Percentiles rank a stretch among this genome's conserved stretches.
These are phyloP conservation scores for Fusarium euwallaceae DNA, from an alignment of 2,329 filamentous ascomycete genomes.

Conservation along the genomic window DNA sequence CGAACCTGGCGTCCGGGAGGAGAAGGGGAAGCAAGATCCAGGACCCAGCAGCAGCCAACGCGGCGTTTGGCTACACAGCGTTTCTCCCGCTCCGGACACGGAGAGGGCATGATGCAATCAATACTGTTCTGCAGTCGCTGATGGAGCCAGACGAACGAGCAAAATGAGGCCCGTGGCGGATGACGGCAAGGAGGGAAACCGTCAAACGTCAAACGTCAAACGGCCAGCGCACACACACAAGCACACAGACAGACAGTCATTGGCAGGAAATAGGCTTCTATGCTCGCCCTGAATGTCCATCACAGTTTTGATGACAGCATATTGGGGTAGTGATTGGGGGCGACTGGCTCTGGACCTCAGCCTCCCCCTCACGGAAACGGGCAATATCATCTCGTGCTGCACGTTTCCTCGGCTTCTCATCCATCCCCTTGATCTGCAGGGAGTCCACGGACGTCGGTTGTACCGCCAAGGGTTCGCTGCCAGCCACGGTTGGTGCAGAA, in stretches of 20 bases:
- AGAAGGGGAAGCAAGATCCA: background rate
- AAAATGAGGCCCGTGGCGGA: background rate
- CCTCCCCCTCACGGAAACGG: background rate
- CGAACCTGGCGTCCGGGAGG: background rate
- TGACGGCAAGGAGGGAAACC: conserved; percentile 14
- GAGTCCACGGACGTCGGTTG: background rate
- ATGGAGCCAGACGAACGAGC: background rate
- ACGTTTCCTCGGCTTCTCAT: conserved; percentile 3
- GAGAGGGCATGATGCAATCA: conserved; percentile 8
- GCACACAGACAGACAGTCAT: background rate
- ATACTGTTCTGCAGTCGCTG: background rate
- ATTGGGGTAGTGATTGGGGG: conserved; percentile 7
- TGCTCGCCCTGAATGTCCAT: background rate
- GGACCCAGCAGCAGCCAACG: conserved; percentile 1
- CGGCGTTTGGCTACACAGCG: conserved; percentile 3
- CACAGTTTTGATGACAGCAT: conserved; percentile 1
- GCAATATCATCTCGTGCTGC: background rate
- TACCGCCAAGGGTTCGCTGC: conserved; percentile 24
- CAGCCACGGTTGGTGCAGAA: conserved; percentile 39
- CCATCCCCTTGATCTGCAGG: conserved; percentile 15
- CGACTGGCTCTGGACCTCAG: background rate
- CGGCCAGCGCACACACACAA: background rate
- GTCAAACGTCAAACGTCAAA: conserved; percentile 13
- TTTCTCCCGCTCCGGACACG: conserved; percentile 1
- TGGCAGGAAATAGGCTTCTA: background rate